Evolutionary conservation across 2,329 filamentous ascomycete species (phyloP).

Genomic region (Exophiala aquamarina): DNA sequence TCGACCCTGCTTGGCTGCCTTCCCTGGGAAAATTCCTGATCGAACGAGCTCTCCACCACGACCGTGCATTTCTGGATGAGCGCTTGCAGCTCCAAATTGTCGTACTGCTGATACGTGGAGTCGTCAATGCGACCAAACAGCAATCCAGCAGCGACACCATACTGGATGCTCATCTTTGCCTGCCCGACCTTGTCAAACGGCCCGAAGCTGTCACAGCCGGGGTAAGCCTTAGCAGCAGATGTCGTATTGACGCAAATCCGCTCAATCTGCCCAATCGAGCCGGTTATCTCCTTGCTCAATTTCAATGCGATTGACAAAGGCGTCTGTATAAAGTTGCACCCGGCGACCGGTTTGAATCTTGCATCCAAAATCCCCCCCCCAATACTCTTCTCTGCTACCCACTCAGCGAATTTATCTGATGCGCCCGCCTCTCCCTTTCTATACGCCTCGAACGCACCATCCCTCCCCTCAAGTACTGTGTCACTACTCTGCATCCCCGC

Average conservation of each 20-base stretch:
- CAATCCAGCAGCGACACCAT: conserved; percentile 1
- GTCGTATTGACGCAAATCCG: conserved; percentile 7
- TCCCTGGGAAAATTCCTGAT: too few relatives aligned
- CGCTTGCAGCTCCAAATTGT: too few relatives aligned
- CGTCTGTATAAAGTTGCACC: conserved; percentile 7
- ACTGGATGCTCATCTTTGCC: conserved; percentile 15
- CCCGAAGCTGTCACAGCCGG: conserved; percentile 8
- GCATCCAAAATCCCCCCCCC: conserved; percentile 4
- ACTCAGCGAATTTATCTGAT: background rate
- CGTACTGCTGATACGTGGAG: too few relatives aligned
- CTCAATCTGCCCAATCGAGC: background rate
- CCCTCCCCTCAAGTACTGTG: conserved; percentile 8
- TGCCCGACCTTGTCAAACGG: background rate
- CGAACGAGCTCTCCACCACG: too few relatives aligned
- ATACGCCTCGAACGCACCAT: conserved; percentile 2
- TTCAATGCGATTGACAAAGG: conserved; percentile 3
- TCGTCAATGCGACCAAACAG: conserved; percentile 7
- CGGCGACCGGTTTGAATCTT: conserved; percentile 5
- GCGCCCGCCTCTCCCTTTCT: background rate
- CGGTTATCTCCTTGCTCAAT: conserved; percentile 1
- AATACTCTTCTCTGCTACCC: background rate
- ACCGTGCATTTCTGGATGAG: too few relatives aligned
- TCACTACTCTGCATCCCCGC: conserved; percentile 1
- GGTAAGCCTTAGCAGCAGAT: conserved; percentile 2
- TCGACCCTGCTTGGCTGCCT: too few relatives aligned